Evolutionary conservation across 1,139 yeast genomes (phyloP).

Genomic region (Candida sp.): DNA sequence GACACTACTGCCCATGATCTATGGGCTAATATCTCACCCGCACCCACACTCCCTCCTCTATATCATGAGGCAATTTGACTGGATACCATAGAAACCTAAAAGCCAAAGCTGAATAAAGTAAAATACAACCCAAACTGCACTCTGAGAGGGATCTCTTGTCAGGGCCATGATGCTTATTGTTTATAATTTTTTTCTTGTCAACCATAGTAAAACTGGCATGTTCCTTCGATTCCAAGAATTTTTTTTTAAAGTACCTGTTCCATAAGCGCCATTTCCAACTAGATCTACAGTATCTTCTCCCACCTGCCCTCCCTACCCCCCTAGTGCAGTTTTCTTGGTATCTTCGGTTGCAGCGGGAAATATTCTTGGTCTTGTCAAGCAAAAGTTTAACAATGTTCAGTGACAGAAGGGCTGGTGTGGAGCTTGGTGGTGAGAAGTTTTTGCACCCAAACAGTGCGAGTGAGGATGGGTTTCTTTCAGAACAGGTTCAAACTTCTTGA

Average conservation of each 20-base stretch:
- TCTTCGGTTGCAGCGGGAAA: background rate
- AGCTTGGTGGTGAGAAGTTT: background rate
- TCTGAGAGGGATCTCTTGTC: background rate
- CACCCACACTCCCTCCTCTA: no score
- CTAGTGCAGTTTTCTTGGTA: background rate
- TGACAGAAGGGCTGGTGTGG: background rate
- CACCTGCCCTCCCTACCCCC: background rate
- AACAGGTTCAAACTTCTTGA: background rate
- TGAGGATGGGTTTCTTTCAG: background rate
- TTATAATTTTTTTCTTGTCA: background rate
- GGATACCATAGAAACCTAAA: no score
- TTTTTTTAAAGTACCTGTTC: background rate
- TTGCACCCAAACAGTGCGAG: background rate
- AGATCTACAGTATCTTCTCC: background rate
- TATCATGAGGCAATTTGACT: no score
- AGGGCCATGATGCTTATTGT: background rate
- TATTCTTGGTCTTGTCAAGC: background rate
- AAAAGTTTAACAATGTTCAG: background rate
- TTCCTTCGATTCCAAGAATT: background rate
- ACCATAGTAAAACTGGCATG: no score
- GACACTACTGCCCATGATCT: no score
- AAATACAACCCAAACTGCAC: background rate
- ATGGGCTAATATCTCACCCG: no score
- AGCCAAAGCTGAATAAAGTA: no score
- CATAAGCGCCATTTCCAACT: background rate